Percentiles rank a stretch among this genome's conserved stretches.
Conservation (phyloP, 192 early-diverging fungal species). For the Chytriomyces sp. region DNA sequence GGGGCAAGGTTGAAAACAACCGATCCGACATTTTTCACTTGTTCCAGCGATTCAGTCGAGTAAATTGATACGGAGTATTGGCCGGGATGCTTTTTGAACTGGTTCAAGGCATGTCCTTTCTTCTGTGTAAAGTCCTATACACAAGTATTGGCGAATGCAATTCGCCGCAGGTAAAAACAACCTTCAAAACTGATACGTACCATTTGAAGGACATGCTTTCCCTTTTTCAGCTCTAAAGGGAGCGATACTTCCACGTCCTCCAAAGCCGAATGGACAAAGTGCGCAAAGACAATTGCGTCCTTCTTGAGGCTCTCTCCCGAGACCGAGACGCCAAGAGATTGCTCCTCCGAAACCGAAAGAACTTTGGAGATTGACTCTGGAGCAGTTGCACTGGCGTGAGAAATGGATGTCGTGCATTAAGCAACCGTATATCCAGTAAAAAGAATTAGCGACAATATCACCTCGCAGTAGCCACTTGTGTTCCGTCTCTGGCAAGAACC, state of each 20-base stretch:
- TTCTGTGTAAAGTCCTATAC: conserved; percentile 31
- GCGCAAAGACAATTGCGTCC: conserved; percentile 18
- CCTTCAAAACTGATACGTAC: conserved; percentile 29
- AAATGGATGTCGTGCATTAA: too few relatives aligned
- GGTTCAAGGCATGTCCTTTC: background rate
- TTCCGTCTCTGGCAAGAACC: background rate
- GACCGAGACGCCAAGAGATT: background rate
- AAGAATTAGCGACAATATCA: too few relatives aligned
- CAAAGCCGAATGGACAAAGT: conserved; percentile 15
- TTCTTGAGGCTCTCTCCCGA: background rate
- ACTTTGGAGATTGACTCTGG: background rate
- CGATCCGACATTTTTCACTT: conserved; percentile 20
- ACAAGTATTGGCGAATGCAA: background rate
- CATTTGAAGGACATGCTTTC: conserved; percentile 25
- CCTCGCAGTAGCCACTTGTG: background rate
- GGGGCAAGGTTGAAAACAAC: conserved; percentile 25
- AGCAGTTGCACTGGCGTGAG: background rate
- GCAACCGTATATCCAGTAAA: too few relatives aligned
- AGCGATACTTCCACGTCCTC: conserved; percentile 21
- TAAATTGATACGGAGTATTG: conserved; percentile 23
- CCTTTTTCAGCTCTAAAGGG: conserved; percentile 10
- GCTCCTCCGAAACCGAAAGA: background rate
- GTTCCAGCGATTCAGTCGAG: background rate
- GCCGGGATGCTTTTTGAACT: conserved; percentile 23
- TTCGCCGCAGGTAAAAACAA: background rate